Conservation (phyloP, 805 yeast species). For the Yarrowia sp. region DNA sequence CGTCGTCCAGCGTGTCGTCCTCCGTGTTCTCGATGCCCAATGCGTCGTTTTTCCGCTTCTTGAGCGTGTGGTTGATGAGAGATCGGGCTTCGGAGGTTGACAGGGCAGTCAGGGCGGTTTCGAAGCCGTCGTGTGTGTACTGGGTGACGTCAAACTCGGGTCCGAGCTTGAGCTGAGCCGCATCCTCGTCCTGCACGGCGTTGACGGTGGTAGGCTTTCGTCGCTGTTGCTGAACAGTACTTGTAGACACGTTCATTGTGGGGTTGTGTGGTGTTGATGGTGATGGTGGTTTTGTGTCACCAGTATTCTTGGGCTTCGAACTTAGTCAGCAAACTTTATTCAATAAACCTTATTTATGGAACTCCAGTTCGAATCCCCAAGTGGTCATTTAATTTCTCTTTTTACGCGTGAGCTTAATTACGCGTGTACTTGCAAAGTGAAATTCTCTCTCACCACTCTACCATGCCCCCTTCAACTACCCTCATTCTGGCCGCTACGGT, state of each 20-base stretch:
- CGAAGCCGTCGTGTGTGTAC: slow-evolving; percentile 78
- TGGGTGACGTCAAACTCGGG: slow-evolving; percentile 89
- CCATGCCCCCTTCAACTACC: slow-evolving; percentile 53
- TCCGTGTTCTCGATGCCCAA: slow-evolving; percentile 48
- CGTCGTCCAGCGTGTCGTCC: slow-evolving; percentile 50
- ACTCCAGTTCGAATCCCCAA: too few species aligned
- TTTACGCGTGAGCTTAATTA: too few species aligned
- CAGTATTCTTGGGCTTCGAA: too few species aligned
- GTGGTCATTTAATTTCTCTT: too few species aligned
- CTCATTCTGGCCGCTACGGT: slow-evolving; percentile 85
- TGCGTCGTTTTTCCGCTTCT: slow-evolving; percentile 66
- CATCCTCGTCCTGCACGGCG: slow-evolving; percentile 89
- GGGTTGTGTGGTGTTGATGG: not conserved
- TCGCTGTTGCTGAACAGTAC: slow-evolving; percentile 77
- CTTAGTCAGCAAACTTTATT: too few species aligned
- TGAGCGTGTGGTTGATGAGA: slow-evolving; percentile 86
- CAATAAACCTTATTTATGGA: too few species aligned
- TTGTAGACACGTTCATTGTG: slow-evolving; percentile 83
- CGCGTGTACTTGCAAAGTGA: not conserved
- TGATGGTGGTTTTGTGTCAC: not conserved
- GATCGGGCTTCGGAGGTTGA: slow-evolving; percentile 90
- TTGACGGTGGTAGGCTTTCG: slow-evolving; percentile 71
- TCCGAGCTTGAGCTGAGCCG: slow-evolving; percentile 84
- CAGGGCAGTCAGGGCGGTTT: slow-evolving; percentile 78
- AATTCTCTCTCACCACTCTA: too few species aligned